phyloP scores from a whole-genome alignment of 164 flowering plant genomes.

The Vitis cinerea region DNA sequence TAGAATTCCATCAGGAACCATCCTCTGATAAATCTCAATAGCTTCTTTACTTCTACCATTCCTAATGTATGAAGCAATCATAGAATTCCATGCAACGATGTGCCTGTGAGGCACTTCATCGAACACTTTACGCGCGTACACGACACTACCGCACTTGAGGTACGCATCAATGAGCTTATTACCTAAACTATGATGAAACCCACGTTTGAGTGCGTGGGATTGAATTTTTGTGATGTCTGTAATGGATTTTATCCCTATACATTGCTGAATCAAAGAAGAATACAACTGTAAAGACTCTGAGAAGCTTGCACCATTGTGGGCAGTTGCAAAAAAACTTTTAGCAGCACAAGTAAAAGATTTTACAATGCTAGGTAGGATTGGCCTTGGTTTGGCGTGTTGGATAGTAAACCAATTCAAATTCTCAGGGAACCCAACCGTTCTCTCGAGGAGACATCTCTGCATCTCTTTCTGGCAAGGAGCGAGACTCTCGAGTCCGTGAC shows the following conservation, averaged over 20 bases:
- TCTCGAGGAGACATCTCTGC: background rate
- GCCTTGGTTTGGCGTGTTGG: background rate
- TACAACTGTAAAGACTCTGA: constrained; percentile 16
- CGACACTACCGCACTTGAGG: constrained; percentile 34
- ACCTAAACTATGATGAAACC: constrained; percentile 31
- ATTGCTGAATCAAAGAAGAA: constrained; percentile 30
- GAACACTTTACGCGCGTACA: constrained; percentile 42
- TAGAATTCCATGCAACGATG: constrained; percentile 51
- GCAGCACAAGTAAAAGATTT: background rate
- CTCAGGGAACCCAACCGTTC: constrained; percentile 4
- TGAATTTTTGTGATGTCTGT: constrained; percentile 26
- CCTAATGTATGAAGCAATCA: constrained; percentile 40
- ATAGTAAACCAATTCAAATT: constrained; percentile 8
- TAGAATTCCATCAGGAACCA: constrained; percentile 34
- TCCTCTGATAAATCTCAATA: constrained; percentile 27
- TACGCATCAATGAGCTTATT: constrained; percentile 38
- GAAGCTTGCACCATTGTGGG: background rate
- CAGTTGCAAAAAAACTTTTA: constrained; percentile 1
- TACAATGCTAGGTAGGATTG: background rate
- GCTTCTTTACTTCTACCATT: constrained; percentile 33
- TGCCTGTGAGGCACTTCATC: constrained; percentile 47
- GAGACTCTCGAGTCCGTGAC: no score
- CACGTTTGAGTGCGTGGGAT: constrained; percentile 31
- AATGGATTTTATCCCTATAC: constrained; percentile 26
- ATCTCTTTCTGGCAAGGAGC: background rate